Base-by-base conservation (phyloP, 148 eudicot species). In the Camellia lanceoleosa region DNA sequence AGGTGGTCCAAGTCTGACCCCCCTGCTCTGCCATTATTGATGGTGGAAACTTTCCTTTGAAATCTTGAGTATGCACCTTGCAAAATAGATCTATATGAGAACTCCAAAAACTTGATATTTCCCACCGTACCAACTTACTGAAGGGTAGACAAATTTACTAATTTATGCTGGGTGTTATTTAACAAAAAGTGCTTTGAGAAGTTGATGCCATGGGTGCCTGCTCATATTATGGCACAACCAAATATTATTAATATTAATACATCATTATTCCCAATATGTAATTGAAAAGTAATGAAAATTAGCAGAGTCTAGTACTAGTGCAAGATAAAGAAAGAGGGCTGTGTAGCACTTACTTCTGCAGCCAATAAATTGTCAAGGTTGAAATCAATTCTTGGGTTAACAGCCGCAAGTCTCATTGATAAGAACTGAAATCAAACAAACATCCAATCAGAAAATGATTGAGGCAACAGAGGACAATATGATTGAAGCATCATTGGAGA, bases 341-440 rank as follows among this genome's bases (percentile, higher is more conserved):
- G 42, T 20, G 82, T 4, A 59, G 47, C 41, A 89, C 92, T 84
- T 83, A 93, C 99, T 78, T 92, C 97, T 78, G 87, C 89, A 73
- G 98, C 84, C 78, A 96, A 80, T 54, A 92, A 77, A 79, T 87
- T 84, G 86, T 96, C 99, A 44, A 97, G 82, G 87, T 91, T 87
- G 91, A 92, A 87, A 82, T 94, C 98, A 51, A 90, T 85, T 82
- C 95, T 86, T 10, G 99, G 98, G 83, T 91, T 88, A 72, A 94
- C 97, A 82, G 97, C 91, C 76, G 99, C 97, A 75, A 97, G 99
- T 86, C 95, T 92, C 99, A 97, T 97, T 38, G 99, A 97, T 71
- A 97, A 82, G 82, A 90, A 86, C 99, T 97, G 94, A 76, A 77
- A 80, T 56, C 80, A 73, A 68, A 85, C 42, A 71, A 47, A 67